Percentiles rank a stretch among this genome's conserved stretches.
These are phyloP conservation scores for Cymbidium sinense DNA, from an alignment of 106 monocot genomes.

Conservation along the genomic window DNA sequence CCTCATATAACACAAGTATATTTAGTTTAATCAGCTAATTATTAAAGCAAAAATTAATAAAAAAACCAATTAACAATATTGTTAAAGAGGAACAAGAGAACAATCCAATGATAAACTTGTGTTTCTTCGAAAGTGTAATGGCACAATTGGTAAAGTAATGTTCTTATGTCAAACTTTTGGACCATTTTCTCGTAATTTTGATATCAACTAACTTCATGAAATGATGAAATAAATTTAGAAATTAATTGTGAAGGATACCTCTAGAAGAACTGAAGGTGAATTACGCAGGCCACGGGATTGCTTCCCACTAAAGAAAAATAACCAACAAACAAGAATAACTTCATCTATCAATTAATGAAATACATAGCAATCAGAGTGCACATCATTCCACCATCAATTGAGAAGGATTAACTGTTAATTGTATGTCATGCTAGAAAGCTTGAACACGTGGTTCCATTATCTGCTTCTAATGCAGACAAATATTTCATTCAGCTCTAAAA, in stretches of 20 bases:
- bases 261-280: slow-evolving; percentile 46
- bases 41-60: neutral
- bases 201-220: neutral
- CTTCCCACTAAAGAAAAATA: slow-evolving; percentile 42
- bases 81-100: neutral
- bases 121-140: neutral
- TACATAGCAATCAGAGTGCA: neutral
- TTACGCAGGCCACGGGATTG: slow-evolving; percentile 82
- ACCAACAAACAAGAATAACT: neutral
- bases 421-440: neutral
- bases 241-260: slow-evolving; percentile 25
- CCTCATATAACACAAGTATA: neutral
- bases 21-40: neutral
- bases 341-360: neutral
- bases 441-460: neutral
- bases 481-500: neutral
- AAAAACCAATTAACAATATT: neutral
- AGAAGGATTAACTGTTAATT: neutral
- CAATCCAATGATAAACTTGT: neutral
- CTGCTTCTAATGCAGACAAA: neutral
- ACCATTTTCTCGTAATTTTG: neutral
- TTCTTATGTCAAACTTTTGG: neutral
- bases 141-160: neutral
- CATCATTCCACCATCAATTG: neutral
- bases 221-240: neutral